These are phyloP conservation scores for Mycena vitilis DNA, from an alignment of 768 basidiomycete species.

Conservation along the genomic window DNA sequence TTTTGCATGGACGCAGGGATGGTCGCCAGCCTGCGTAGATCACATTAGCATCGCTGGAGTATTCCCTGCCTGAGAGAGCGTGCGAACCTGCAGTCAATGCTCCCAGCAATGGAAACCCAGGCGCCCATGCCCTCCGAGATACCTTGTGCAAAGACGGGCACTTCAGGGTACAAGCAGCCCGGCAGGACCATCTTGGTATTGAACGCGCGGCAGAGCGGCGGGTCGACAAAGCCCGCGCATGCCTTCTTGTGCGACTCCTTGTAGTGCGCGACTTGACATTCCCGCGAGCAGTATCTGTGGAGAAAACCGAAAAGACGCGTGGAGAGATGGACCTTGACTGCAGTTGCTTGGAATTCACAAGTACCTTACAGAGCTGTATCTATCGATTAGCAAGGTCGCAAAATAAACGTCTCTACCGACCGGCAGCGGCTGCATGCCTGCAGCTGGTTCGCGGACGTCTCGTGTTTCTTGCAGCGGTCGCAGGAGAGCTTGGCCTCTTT, in stretches of 20 bases:
- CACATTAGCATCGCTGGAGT: too few species aligned
- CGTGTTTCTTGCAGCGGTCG: conserved; percentile 24
- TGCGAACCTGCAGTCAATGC: conserved; percentile 28
- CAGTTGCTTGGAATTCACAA: not conserved
- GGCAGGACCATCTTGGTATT: conserved; percentile 20
- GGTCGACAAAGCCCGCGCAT: conserved; percentile 24
- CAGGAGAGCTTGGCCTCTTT: conserved; percentile 28
- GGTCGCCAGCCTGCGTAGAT: conserved; percentile 11
- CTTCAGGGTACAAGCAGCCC: conserved; percentile 27
- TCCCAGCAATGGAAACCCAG: conserved; percentile 27
- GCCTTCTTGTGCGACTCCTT: conserved; percentile 24
- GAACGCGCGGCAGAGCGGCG: conserved; percentile 34
- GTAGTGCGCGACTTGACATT: conserved; percentile 31
- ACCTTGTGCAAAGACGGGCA: conserved; percentile 17
- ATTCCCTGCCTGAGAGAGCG: too few species aligned
- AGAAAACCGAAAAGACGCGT: too few species aligned
- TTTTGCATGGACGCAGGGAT: not conserved
- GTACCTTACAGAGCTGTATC: conserved; percentile 28
- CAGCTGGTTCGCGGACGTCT: conserved; percentile 15
- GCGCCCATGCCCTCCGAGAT: conserved; percentile 27
- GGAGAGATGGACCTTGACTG: not conserved
- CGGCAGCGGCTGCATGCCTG: conserved; percentile 31
- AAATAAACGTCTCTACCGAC: not conserved
- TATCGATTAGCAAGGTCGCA: not conserved
- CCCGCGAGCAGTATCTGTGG: conserved; percentile 30